Evolutionary conservation across 768 basidiomycete genomes (phyloP), one percentile per base, ranked within the genome.

Genomic region (Pleurotus platypus): DNA sequence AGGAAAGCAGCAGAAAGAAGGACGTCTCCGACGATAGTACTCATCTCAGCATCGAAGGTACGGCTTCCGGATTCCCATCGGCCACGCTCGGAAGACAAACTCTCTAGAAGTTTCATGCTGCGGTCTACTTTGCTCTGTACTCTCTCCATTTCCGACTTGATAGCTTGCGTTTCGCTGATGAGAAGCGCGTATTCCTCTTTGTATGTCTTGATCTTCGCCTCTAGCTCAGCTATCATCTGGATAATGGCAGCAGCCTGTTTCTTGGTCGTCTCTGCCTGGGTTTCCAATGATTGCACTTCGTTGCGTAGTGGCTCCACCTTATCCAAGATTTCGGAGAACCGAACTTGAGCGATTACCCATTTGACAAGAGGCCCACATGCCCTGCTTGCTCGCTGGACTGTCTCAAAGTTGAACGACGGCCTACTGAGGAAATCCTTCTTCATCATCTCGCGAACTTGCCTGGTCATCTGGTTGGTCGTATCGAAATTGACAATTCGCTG

Each of bases 351-450:
- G 57, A 98, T 81, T 8, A 86, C 96, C 97, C 97, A 98, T 72
- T 98, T 97, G 61, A 96, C 95, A 49, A 99, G 85, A 8, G 97
- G 97, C 24, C 97, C 97, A 67, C 96, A 98, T 26, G 97, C 97
- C 75, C 88, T 92, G 72, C 92, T 94, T 22, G 97, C 97, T 56
- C 90, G 87, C 66, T 98, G 89, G 39, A 98, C 94, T 4, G 81
- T 90, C 70, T 98, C 97, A 67, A 93, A 98, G 70, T 93, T 98
- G 77, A 87, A 99, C 3, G 87, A 84, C 0, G 94, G 89, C 18
- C 90, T 85, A 63, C 88, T 90, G 62, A 99, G 78, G 79, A 92
- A 99, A 56, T 98, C 95, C 62, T 78, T 85, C 76, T 90, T 92
- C 92, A 99, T 95, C 48, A 81, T 71, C 35, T 98, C 94, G 35